A percentile compares a stretch with the other conserved stretches of the same genome.
phyloP scores from a whole-genome alignment of 768 basidiomycete species.

The Mycena galopus region DNA sequence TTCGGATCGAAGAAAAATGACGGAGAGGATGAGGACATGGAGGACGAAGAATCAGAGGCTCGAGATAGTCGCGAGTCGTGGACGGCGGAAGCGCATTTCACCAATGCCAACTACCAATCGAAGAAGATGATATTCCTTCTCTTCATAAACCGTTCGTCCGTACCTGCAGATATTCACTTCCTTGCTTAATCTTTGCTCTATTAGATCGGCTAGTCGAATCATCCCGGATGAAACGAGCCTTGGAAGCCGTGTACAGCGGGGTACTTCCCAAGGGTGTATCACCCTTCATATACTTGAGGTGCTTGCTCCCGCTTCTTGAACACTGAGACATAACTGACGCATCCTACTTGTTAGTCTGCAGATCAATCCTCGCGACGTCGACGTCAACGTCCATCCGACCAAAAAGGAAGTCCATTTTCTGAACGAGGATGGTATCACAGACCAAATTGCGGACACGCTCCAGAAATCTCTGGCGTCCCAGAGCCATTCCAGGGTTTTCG shows the following conservation, averaged over 20 bases:
- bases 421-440: conserved; percentile 89
- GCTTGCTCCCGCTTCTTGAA: conserved; percentile 19
- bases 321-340: neutral
- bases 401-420: conserved; percentile 97
- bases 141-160: conserved; percentile 91
- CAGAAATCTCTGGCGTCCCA: conserved; percentile 74
- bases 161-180: neutral
- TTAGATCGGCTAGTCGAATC: conserved; percentile 98
- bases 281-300: conserved; percentile 97
- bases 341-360: conserved; percentile 64
- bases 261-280: conserved; percentile 90
- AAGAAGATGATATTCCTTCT: conserved; percentile 89
- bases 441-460: conserved; percentile 79
- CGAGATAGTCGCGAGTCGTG: conserved; percentile 64
- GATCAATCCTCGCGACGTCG: conserved; percentile 89
- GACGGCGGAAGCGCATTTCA: conserved; percentile 82
- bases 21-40: conserved; percentile 44
- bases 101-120: conserved; percentile 89
- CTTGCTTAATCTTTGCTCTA: neutral
- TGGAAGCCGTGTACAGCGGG: conserved; percentile 87
- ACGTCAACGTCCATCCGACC: conserved; percentile 98
- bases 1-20: conserved; percentile 42
- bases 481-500: conserved; percentile 76
- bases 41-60: conserved; percentile 42
- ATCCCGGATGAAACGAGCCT: conserved; percentile 83